Conservation (phyloP, 768 basidiomycete genomes). For the Naganishia friedmannii region DNA sequence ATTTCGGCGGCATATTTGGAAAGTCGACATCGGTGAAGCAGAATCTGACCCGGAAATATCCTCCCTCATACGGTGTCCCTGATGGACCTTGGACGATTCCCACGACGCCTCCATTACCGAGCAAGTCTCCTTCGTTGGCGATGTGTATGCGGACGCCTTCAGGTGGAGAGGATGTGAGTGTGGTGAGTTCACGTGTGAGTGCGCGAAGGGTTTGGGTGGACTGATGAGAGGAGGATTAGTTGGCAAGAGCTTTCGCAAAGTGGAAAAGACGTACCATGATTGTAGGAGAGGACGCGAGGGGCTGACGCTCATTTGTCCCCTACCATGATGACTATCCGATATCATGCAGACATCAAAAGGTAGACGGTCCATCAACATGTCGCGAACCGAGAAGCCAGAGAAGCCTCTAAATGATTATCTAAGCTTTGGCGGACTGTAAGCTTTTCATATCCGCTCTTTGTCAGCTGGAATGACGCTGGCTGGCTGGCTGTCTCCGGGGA, state of each 20-base stretch:
- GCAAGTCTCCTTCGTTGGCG: constrained; percentile 80
- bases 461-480: no score
- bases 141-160: constrained; percentile 83
- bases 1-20: constrained; percentile 89
- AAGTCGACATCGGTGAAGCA: constrained; percentile 83
- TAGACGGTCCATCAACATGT: constrained; percentile 18
- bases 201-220: constrained; percentile 62
- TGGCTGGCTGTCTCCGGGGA: no score
- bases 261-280: not conserved
- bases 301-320: no score
- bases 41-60: constrained; percentile 75
- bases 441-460: not conserved
- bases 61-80: constrained; percentile 67
- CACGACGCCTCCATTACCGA: constrained; percentile 62
- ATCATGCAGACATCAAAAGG: not conserved
- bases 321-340: no score
- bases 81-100: constrained; percentile 85
- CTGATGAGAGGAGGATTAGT: not conserved
- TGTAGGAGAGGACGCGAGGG: not conserved
- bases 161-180: constrained; percentile 75
- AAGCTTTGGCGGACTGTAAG: not conserved
- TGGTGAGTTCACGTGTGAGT: constrained; percentile 78
- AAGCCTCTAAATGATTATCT: not conserved
- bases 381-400: no score
- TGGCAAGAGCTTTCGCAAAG: not conserved